Base-by-base conservation (phyloP, 176 grass and related monocot genomes). In the Cymbopogon citratus region DNA sequence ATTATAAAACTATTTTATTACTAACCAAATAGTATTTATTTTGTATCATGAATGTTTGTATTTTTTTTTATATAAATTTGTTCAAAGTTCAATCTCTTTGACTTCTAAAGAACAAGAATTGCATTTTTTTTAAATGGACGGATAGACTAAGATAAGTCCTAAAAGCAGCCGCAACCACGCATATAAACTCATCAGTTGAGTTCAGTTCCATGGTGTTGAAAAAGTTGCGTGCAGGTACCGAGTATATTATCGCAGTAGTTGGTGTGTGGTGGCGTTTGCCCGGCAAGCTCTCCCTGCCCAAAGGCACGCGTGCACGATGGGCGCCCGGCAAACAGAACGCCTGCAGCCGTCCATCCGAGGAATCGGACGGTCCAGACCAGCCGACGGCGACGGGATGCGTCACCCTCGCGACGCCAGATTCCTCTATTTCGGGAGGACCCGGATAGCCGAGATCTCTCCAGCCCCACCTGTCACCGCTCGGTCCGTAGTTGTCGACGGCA, bases 381-480 rank as follows among this genome's bases (percentile, higher is more conserved):
- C 25, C 2, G 65, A 9, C 31, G 54, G 41, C 60, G n/a, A 65
- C 46, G 40, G 25, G 28, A 19, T 29, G 23, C 33, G 57, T 46
- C 74, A 35, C 39, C 12, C 61, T 76, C 64, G 5, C 7, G 21
- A n/a, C 63, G 5, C 16, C 15, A n/a, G 67, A 81, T 59, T 81
- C 24, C 74, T 61, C 45, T 43, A 57, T 81, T 70, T 80, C 41
- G 15, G n/a, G 14, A 69, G 46, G 35, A 12, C 5, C 26, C 26
- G 67, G 33, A 83, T 79, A 44, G 15, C 56, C 59, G 27, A 76
- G 45, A 87, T 87, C 75, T 82, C 49, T 0, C 14, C 12, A 71
- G 69, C 7, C 83, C 73, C 27, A 75, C 28, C 11, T 84, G 80
- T 76, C 48, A 61, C 10, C 3, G 6, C n/a, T n/a, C 7, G 14